phyloP scores from a whole-genome alignment of 1,284 basidiomycete genomes.

The Trichosporon inkin region DNA sequence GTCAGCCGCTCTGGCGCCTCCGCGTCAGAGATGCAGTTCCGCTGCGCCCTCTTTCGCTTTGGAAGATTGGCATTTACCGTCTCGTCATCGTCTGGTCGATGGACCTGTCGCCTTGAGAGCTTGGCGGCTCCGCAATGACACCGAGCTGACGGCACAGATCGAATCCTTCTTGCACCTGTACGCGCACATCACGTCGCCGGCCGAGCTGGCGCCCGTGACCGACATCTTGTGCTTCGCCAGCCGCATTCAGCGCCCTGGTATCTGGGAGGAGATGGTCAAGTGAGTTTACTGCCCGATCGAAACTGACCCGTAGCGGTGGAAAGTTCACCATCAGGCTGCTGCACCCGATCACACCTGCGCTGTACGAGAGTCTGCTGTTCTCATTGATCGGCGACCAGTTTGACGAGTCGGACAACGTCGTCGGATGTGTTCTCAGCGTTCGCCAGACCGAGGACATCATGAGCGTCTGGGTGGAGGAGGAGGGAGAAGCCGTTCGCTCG shows the following conservation, averaged over 20 bases:
- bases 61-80: too few species aligned
- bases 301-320: constrained; percentile 32
- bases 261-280: constrained; percentile 52
- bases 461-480: constrained; percentile 51
- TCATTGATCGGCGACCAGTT: constrained; percentile 51
- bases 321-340: constrained; percentile 49
- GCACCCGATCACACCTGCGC: constrained; percentile 44
- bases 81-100: too few species aligned
- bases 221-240: constrained; percentile 49
- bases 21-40: too few species aligned
- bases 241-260: constrained; percentile 46
- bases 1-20: too few species aligned
- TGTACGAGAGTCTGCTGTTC: constrained; percentile 47
- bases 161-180: constrained; percentile 52
- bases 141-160: constrained; percentile 34
- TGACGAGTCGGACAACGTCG: constrained; percentile 48
- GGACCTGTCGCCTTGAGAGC: too few species aligned
- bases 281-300: constrained; percentile 23
- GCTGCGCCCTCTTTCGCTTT: too few species aligned
- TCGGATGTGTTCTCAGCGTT: constrained; percentile 49
- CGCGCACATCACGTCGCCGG: constrained; percentile 48
- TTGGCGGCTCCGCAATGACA: too few species aligned
- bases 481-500: constrained; percentile 43
- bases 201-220: constrained; percentile 49
- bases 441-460: constrained; percentile 50